These are phyloP conservation scores for Termitomyces sp. DNA, from an alignment of 768 basidiomycete species.

Conservation along the genomic window DNA sequence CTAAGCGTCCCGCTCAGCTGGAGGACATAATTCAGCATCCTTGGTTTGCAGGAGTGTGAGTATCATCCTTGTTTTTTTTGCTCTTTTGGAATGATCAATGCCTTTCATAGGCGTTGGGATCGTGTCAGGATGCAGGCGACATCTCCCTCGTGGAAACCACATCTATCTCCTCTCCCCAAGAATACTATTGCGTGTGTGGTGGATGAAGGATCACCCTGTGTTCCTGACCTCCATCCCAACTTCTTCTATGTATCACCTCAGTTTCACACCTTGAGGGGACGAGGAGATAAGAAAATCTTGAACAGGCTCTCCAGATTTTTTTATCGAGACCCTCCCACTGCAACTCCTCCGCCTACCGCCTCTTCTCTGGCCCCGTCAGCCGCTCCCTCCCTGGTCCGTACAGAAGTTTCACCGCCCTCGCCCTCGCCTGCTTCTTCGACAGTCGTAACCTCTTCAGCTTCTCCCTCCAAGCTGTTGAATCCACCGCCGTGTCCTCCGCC, in stretches of 20 bases:
- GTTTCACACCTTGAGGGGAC: not conserved
- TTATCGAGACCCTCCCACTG: not conserved
- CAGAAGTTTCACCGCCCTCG: not conserved
- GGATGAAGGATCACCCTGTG: not conserved
- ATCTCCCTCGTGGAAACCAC: constrained; percentile 3
- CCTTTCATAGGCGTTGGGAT: constrained; percentile 1
- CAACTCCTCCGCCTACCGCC: not conserved
- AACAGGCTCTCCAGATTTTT: not conserved
- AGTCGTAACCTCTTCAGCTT: not conserved
- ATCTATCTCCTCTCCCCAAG: not conserved
- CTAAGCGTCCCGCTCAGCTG: not conserved
- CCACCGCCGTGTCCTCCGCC: not conserved
- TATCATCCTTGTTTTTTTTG: not conserved
- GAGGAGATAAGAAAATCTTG: not conserved
- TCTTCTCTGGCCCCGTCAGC: not conserved
- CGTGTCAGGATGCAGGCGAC: not conserved
- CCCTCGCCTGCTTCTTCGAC: not conserved
- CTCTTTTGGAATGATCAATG: not conserved
- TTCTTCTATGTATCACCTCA: not conserved
- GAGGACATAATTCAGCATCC: constrained; percentile 3
- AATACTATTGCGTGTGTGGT: not conserved
- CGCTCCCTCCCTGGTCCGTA: not conserved
- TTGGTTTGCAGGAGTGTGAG: constrained; percentile 12
- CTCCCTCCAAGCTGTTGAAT: not conserved
- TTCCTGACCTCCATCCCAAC: not conserved